Percentiles rank a stretch among this genome's conserved stretches.
Conservation (phyloP, 352 stramenopile species). For the Pythium folliculosum region DNA sequence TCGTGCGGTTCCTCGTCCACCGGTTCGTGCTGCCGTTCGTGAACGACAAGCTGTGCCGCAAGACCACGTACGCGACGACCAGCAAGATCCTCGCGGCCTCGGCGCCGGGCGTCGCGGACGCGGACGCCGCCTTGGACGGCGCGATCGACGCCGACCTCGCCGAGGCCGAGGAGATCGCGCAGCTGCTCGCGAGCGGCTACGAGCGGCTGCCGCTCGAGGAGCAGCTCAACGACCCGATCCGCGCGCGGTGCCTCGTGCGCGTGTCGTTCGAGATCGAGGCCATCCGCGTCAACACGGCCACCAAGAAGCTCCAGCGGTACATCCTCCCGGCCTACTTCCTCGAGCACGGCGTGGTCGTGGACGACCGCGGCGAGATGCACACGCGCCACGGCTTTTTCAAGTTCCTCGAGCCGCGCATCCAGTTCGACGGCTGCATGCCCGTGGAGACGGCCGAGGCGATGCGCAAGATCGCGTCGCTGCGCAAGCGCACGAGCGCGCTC, state of each 20-base stretch:
- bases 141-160: neutral
- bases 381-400: slow-evolving; percentile 28
- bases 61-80: slow-evolving; percentile 1
- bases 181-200: slow-evolving; percentile 14
- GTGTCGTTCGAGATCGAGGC: slow-evolving; percentile 21
- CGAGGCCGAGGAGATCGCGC: slow-evolving; percentile 1
- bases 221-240: slow-evolving; percentile 29
- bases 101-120: neutral
- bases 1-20: slow-evolving; percentile 18
- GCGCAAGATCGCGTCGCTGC: slow-evolving; percentile 13
- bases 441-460: slow-evolving; percentile 11
- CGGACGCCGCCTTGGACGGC: neutral
- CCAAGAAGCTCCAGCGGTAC: slow-evolving; percentile 6
- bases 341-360: slow-evolving; percentile 27
- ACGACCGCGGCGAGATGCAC: slow-evolving; percentile 14
- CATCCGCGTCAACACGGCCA: slow-evolving; percentile 8
- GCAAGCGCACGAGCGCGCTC: slow-evolving; percentile 6
- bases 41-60: neutral
- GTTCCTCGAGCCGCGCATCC: slow-evolving; percentile 19
- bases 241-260: slow-evolving; percentile 25
- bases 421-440: slow-evolving; percentile 18
- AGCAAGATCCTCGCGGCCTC: slow-evolving; percentile 15
- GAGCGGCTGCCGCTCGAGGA: slow-evolving; percentile 24
- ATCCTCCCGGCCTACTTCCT: slow-evolving; percentile 24
- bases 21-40: slow-evolving; percentile 7